These are phyloP conservation scores for Corrigiola litoralis DNA, from an alignment of 179 eudicot species.

Conservation along the genomic window DNA sequence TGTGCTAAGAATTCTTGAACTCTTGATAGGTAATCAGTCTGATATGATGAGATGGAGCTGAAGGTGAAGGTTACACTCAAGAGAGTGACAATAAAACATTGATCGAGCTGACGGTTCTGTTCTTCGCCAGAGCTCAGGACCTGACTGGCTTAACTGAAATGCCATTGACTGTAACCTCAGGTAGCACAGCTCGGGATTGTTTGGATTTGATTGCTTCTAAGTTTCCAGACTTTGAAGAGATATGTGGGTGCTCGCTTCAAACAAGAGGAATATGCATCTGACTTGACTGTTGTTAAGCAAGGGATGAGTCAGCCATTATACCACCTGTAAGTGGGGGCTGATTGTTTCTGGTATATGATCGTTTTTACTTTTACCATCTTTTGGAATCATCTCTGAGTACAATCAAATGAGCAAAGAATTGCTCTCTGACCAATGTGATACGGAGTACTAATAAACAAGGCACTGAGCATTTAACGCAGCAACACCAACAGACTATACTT, in stretches of 20 bases:
- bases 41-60: conserved; percentile 17
- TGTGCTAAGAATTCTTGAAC: not conserved
- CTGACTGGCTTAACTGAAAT: conserved; percentile 65
- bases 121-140: conserved; percentile 96
- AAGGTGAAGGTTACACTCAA: conserved; percentile 13
- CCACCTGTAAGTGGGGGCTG: conserved; percentile 97
- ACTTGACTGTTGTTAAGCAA: conserved; percentile 54
- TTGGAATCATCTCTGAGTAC: not conserved
- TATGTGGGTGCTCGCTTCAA: conserved; percentile 69
- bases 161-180: conserved; percentile 54
- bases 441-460: too few species aligned
- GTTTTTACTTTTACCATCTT: not conserved
- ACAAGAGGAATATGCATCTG: conserved; percentile 81
- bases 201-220: conserved; percentile 45
- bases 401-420: not conserved
- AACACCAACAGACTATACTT: too few species aligned
- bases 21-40: conserved; percentile 5
- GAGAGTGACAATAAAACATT: conserved; percentile 19
- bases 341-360: not conserved
- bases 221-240: conserved; percentile 71
- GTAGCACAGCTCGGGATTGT: conserved; percentile 72
- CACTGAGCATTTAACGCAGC: too few species aligned
- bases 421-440: not conserved
- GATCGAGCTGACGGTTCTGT: conserved; percentile 65
- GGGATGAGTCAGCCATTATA: conserved; percentile 88